These are phyloP conservation scores for Boletus tomentosulus DNA, from an alignment of 768 basidiomycete species.

Conservation along the genomic window DNA sequence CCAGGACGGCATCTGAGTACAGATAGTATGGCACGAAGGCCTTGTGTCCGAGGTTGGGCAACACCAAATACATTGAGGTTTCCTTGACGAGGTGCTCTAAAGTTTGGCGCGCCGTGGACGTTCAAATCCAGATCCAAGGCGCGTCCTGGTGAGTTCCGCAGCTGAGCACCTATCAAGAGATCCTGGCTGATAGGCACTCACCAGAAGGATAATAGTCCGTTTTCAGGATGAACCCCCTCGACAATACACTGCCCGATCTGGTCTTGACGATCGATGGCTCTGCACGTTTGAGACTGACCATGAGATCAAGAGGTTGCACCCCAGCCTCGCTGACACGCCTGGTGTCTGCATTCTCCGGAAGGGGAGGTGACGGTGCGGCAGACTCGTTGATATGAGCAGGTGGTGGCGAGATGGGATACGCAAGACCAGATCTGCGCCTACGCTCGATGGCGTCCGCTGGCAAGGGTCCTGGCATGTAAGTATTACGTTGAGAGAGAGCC, in stretches of 20 bases:
- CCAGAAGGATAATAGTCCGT: constrained; percentile 86
- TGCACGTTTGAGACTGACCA: constrained; percentile 58
- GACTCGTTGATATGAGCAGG: constrained; percentile 6
- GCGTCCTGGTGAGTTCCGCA: constrained; percentile 48
- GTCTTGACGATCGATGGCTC: constrained; percentile 78
- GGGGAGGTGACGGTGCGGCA: constrained; percentile 1
- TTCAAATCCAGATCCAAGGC: constrained; percentile 89
- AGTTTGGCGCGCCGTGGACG: constrained; percentile 94
- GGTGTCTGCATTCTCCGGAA: constrained; percentile 2
- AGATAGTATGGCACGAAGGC: constrained; percentile 85
- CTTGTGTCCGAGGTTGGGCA: constrained; percentile 92
- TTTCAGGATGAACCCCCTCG: constrained; percentile 90
- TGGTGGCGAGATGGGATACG: constrained; percentile 10
- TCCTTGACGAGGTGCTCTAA: constrained; percentile 74
- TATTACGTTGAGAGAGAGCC: not conserved
- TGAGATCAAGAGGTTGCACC: constrained; percentile 50
- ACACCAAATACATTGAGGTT: constrained; percentile 91
- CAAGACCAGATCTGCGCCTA: not conserved
- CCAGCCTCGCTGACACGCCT: constrained; percentile 5
- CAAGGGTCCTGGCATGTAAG: not conserved
- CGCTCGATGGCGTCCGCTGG: not conserved
- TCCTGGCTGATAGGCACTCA: constrained; percentile 23
- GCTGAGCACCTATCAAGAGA: constrained; percentile 3
- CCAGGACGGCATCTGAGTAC: constrained; percentile 73
- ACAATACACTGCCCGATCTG: constrained; percentile 76